These are phyloP conservation scores for Phoenix roebelenii DNA, from an alignment of 176 grass and related monocot genomes.

Conservation along the genomic window DNA sequence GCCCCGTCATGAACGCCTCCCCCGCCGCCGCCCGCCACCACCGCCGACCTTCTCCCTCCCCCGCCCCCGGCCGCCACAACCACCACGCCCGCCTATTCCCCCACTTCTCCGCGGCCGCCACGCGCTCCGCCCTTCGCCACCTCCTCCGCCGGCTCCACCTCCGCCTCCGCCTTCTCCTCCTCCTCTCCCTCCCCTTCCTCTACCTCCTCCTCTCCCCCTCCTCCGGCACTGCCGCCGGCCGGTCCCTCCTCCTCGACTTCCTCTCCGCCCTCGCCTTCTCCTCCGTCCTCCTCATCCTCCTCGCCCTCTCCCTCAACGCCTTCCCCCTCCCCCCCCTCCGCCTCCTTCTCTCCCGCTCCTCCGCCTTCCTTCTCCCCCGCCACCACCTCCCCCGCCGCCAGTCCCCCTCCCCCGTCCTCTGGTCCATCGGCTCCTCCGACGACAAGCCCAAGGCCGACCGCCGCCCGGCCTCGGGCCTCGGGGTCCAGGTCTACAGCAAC, in stretches of 20 bases:
- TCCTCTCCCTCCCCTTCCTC: conserved; percentile 60
- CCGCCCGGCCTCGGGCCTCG: conserved; percentile 55
- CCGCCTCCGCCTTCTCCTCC: conserved; percentile 56
- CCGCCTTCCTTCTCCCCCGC: conserved; percentile 30
- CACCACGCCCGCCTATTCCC: conserved; percentile 17
- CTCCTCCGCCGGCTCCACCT: conserved; percentile 30
- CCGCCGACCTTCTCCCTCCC: conserved; percentile 9
- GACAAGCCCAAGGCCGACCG: conserved; percentile 5
- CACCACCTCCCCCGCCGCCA: conserved; percentile 34
- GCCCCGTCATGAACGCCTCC: conserved; percentile 39
- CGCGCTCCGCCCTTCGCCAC: conserved; percentile 20
- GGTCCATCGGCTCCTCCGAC: conserved; percentile 61
- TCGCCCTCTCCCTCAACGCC: conserved; percentile 51
- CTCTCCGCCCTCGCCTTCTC: conserved; percentile 89
- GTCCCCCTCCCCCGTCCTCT: conserved; percentile 57
- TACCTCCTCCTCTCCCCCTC: conserved; percentile 63
- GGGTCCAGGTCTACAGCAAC: conserved; percentile 84
- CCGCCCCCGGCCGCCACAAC: conserved; percentile 24
- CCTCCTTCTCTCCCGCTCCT: conserved; percentile 54
- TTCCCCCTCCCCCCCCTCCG: conserved; percentile 24
- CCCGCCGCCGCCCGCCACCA: conserved; percentile 26
- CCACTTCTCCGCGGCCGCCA: conserved; percentile 24
- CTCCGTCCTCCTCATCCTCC: conserved; percentile 64
- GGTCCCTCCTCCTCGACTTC: conserved; percentile 83
- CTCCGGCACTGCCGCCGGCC: conserved; percentile 25